Percentiles rank a stretch among this genome's conserved stretches.
Conservation (phyloP, 176 grass and related monocot species). For the Miscanthus lutarioriparius region DNA sequence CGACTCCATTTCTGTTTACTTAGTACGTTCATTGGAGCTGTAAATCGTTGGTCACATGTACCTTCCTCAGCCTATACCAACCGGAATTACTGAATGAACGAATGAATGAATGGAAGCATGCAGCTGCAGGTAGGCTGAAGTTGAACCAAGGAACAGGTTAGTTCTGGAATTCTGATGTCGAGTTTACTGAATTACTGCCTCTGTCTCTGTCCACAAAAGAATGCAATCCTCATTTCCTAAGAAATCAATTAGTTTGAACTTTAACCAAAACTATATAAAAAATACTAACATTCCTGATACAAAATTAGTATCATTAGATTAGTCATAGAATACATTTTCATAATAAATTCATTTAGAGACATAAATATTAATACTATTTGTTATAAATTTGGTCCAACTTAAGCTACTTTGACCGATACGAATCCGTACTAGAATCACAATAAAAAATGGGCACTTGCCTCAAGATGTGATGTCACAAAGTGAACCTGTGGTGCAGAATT, state of each 20-base stretch:
- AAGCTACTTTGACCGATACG: too few relatives aligned
- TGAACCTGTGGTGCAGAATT: background rate
- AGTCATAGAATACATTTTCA: too few relatives aligned
- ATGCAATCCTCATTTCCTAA: too few relatives aligned
- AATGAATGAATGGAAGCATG: background rate
- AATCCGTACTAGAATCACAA: background rate
- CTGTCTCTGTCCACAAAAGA: too few relatives aligned
- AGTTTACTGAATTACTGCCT: background rate
- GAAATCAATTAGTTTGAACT: too few relatives aligned
- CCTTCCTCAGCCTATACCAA: background rate
- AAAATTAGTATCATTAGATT: too few relatives aligned
- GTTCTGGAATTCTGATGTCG: background rate
- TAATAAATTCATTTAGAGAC: too few relatives aligned
- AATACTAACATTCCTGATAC: too few relatives aligned
- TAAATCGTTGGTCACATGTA: background rate
- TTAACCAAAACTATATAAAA: too few relatives aligned
- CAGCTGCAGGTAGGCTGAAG: background rate
- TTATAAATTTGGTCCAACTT: too few relatives aligned
- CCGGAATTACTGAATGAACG: background rate
- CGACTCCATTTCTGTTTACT: background rate
- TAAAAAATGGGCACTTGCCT: background rate
- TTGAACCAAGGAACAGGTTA: background rate
- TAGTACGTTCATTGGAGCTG: background rate
- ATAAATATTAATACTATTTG: too few relatives aligned
- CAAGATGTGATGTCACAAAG: background rate